A percentile compares a stretch with the other conserved stretches of the same genome.
These are phyloP conservation scores for Schizophyllum commune DNA, from an alignment of 1,284 basidiomycete genomes.

Conservation along the genomic window DNA sequence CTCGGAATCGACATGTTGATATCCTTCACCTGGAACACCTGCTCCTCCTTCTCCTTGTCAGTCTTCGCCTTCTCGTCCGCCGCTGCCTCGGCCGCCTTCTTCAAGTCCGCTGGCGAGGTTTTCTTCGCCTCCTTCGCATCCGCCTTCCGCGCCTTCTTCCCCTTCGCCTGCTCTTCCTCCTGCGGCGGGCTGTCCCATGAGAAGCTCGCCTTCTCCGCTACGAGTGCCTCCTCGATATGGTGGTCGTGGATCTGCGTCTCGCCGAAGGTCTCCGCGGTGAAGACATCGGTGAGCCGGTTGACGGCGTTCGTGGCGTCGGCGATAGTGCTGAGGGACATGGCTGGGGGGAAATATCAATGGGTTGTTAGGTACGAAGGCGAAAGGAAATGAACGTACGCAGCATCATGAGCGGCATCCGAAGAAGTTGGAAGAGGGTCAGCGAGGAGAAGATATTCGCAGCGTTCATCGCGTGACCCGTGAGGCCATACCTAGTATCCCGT, in stretches of 20 bases:
- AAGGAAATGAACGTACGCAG: constrained; percentile 38
- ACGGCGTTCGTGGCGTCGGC: constrained; percentile 76
- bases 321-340: constrained; percentile 68
- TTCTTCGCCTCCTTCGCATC: constrained; percentile 12
- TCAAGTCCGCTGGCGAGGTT: not conserved
- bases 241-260: constrained; percentile 39
- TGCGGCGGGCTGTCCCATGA: constrained; percentile 78
- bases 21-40: constrained; percentile 50
- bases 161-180: constrained; percentile 29
- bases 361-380: no score
- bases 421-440: constrained; percentile 74
- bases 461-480: constrained; percentile 60
- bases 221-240: constrained; percentile 53
- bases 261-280: constrained; percentile 69
- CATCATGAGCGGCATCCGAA: constrained; percentile 72
- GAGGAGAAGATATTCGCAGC: constrained; percentile 76
- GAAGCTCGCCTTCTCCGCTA: constrained; percentile 64
- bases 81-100: not conserved
- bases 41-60: constrained; percentile 26
- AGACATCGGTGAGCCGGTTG: constrained; percentile 63
- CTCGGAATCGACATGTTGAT: constrained; percentile 60
- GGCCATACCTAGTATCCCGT: constrained; percentile 39
- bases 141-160: constrained; percentile 14
- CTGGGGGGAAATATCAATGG: constrained; percentile 30
- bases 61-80: constrained; percentile 13